Conservation (phyloP, 192 early-diverging fungal species). For the Coemansia aciculifera region DNA sequence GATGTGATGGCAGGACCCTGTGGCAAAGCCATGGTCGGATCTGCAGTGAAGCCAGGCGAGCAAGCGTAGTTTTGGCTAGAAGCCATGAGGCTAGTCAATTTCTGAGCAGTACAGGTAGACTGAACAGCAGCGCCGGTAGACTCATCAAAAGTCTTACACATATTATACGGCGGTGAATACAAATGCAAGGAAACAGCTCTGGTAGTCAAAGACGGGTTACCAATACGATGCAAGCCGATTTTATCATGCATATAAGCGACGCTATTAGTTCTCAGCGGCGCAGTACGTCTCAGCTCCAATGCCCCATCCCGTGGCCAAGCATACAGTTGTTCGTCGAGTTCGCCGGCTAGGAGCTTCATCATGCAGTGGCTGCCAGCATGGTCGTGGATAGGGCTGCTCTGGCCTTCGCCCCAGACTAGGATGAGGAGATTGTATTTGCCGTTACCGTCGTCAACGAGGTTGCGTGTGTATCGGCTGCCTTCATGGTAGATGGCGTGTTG, state of each 20-base stretch:
- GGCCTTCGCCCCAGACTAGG: slow-evolving; percentile 77
- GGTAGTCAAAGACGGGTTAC: slow-evolving; percentile 58
- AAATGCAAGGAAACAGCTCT: slow-evolving; percentile 85
- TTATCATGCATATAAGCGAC: slow-evolving; percentile 91
- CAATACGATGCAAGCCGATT: slow-evolving; percentile 83
- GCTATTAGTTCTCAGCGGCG: slow-evolving; percentile 55
- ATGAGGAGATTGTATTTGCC: slow-evolving; percentile 93
- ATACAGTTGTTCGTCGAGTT: slow-evolving; percentile 75
- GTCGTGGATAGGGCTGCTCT: slow-evolving; percentile 85
- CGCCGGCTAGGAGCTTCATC: slow-evolving; percentile 87
- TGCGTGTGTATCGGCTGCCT: slow-evolving; percentile 76
- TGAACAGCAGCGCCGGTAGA: slow-evolving; percentile 56
- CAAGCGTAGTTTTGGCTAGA: slow-evolving; percentile 4
- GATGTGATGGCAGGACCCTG: slow-evolving; percentile 20
- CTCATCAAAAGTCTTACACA: slow-evolving; percentile 84
- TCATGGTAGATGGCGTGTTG: slow-evolving; percentile 75
- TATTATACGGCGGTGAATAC: slow-evolving; percentile 84
- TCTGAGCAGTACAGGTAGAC: slow-evolving; percentile 32
- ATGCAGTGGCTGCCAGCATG: slow-evolving; percentile 88
- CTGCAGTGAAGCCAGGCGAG: not conserved
- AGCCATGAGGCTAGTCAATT: slow-evolving; percentile 5
- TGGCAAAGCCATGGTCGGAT: not conserved
- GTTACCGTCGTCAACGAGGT: slow-evolving; percentile 87
- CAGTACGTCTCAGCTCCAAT: slow-evolving; percentile 52
- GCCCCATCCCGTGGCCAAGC: slow-evolving; percentile 62